Conservation (phyloP, 2,329 filamentous ascomycete species). For the Colletotrichum falcatum region DNA sequence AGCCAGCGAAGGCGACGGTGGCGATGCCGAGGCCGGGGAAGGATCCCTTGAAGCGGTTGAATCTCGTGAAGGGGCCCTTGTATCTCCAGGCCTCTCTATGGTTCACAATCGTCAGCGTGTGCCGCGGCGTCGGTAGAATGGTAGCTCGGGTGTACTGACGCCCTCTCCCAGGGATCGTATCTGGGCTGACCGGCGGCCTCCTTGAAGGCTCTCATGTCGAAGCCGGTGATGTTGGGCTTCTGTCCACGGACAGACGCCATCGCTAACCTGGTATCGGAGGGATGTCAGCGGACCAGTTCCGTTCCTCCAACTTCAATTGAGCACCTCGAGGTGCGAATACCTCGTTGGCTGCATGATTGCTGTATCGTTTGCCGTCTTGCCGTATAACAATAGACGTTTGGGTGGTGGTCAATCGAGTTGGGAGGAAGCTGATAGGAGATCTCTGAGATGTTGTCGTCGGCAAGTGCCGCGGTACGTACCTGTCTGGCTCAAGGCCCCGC, state of each 20-base stretch:
- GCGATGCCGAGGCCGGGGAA: conserved; percentile 95
- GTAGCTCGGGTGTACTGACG: conserved; percentile 59
- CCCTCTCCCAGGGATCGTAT: conserved; percentile 76
- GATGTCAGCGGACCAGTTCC: conserved; percentile 1
- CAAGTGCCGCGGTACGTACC: conserved; percentile 40
- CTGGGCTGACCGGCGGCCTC: conserved; percentile 72
- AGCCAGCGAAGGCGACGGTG: conserved; percentile 88
- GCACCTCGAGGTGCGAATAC: conserved; percentile 31
- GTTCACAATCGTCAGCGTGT: conserved; percentile 29
- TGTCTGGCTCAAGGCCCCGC: conserved; percentile 6
- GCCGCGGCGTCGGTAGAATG: not conserved
- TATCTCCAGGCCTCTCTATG: conserved; percentile 95
- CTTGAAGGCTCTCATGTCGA: conserved; percentile 86
- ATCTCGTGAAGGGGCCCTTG: conserved; percentile 86
- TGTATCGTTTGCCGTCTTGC: conserved; percentile 42
- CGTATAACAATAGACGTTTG: conserved; percentile 31
- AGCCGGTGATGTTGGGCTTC: conserved; percentile 88
- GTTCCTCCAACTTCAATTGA: conserved; percentile 17
- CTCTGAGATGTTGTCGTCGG: conserved; percentile 40
- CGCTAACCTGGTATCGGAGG: conserved; percentile 56
- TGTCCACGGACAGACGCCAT: conserved; percentile 56
- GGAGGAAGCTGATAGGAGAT: conserved; percentile 41
- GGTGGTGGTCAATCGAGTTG: conserved; percentile 37
- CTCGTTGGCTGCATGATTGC: conserved; percentile 49
- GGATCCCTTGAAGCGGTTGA: conserved; percentile 86